Evolutionary conservation across 2,329 filamentous ascomycete genomes (phyloP), one percentile per base, ranked within the genome.

Genomic region (Rutstroemia sp.): DNA sequence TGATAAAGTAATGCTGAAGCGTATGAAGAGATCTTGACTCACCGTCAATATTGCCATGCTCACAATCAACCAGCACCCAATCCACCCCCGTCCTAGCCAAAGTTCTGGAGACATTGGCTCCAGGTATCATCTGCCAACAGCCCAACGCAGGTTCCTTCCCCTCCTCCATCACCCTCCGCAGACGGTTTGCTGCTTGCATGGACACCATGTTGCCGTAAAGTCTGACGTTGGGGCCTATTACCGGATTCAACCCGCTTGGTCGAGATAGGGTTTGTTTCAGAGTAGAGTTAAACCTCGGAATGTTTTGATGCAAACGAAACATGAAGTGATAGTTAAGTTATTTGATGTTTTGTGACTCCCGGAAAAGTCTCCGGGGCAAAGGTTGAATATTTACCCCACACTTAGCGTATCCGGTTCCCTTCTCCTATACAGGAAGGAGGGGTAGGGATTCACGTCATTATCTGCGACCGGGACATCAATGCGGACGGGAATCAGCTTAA

Each of bases 21-120:
- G 10, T 19, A 45, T 19, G 19, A 19, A 17, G 19, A 45, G 19
- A 45, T 12, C n/a, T 9, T 45, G n/a, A 12, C 66, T 54, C 67
- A 77, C 76, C 77, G 60, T 78, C 77, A 42, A 82, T 78, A 54
- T 77, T 79, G 6, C 80, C 80, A 65, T 82, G 80, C 58, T 80
- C 78, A 63, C 78, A 79, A 65, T 81, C 80, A 25, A 81, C 79
- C 68, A 86, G 73, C 9, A 89, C 79, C 77, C 84, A 87, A 66
- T 88, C 84, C 1, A 84, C 76, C 1, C 83, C 84, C 2, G 77
- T 78, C 54, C 81, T 73, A 1, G 86, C 83, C 48, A 89, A 72
- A 17, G 77, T 69, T 53, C 82, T 75, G 5, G 82, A 81, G 12
- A 84, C 71, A 59, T 84, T 84, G 46, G 76, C 73, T 0, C 81